Percentiles rank a stretch among this genome's conserved stretches.
phyloP scores from a whole-genome alignment of 164 flowering plant species.

The Euptelea pleiosperma region DNA sequence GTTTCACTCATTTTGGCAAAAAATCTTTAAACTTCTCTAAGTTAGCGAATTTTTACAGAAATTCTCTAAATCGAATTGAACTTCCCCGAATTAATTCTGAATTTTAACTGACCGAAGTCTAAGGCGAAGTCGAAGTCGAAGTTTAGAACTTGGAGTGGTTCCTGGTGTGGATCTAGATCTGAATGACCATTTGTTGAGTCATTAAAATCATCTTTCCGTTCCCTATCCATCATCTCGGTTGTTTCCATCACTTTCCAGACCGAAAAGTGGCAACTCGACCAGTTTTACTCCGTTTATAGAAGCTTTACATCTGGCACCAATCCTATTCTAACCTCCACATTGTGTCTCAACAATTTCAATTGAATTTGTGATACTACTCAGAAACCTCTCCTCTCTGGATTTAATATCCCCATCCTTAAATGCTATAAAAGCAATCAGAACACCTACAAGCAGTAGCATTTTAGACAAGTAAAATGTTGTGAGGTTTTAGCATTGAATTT shows the following conservation, averaged over 20 bases:
- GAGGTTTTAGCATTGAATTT: no score
- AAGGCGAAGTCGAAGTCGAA: no score
- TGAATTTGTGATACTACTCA: conserved; percentile 87
- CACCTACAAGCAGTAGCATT: conserved; percentile 51
- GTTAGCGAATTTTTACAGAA: no score
- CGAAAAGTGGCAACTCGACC: conserved; percentile 20
- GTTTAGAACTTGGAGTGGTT: no score
- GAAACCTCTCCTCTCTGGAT: conserved; percentile 79
- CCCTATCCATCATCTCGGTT: conserved; percentile 18
- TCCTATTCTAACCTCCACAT: conserved; percentile 72
- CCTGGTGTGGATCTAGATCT: conserved; percentile 20
- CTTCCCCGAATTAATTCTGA: no score
- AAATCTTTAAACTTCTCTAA: no score
- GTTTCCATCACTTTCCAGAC: conserved; percentile 24
- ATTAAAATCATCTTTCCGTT: conserved; percentile 14
- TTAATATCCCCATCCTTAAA: conserved; percentile 60
- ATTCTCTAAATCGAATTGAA: no score
- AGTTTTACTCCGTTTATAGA: conserved; percentile 17
- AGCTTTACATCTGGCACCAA: conserved; percentile 39
- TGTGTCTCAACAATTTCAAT: conserved; percentile 75
- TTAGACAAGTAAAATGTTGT: not conserved
- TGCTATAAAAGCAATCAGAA: conserved; percentile 63
- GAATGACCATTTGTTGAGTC: conserved; percentile 15
- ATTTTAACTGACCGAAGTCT: no score
- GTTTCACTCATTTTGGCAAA: no score